phyloP scores from a whole-genome alignment of 2,329 filamentous ascomycete species.

The Pezicula radicicola region DNA sequence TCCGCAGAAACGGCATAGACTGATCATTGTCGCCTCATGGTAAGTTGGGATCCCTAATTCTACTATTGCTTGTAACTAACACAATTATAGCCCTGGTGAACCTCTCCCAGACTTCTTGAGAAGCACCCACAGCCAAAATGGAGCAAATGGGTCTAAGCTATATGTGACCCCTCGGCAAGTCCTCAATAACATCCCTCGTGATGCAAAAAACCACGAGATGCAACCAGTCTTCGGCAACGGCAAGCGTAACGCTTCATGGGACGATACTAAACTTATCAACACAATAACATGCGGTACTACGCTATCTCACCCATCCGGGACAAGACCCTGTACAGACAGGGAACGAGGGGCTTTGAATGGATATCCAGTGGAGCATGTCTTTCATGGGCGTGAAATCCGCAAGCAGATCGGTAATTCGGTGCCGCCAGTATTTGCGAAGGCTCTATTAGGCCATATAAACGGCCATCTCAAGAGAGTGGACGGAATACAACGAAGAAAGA shows the following conservation, averaged over 20 bases:
- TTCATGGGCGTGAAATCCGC: conserved; percentile 43
- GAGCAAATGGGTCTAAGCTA: conserved; percentile 32
- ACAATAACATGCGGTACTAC: conserved; percentile 55
- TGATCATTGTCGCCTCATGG: conserved; percentile 52
- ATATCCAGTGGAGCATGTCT: conserved; percentile 60
- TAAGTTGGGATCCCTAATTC: conserved; percentile 1
- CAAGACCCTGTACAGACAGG: conserved; percentile 58
- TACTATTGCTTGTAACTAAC: neutral
- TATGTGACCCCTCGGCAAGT: conserved; percentile 40
- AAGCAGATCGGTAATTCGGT: conserved; percentile 79
- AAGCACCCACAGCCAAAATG: conserved; percentile 51
- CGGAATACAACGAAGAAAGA: neutral
- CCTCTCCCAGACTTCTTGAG: conserved; percentile 60
- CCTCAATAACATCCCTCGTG: conserved; percentile 13
- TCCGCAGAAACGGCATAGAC: conserved; percentile 26
- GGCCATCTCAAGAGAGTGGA: conserved; percentile 29
- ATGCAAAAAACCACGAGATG: conserved; percentile 33
- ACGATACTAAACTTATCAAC: neutral
- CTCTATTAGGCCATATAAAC: conserved; percentile 31
- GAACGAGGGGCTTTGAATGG: conserved; percentile 69
- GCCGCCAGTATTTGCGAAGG: conserved; percentile 54
- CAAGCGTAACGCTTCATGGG: no score
- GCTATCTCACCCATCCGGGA: conserved; percentile 63
- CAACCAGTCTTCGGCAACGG: no score
- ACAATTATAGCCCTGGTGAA: conserved; percentile 59